phyloP scores from a whole-genome alignment of 2,329 filamentous ascomycete genomes.

The Fusarium sp. region DNA sequence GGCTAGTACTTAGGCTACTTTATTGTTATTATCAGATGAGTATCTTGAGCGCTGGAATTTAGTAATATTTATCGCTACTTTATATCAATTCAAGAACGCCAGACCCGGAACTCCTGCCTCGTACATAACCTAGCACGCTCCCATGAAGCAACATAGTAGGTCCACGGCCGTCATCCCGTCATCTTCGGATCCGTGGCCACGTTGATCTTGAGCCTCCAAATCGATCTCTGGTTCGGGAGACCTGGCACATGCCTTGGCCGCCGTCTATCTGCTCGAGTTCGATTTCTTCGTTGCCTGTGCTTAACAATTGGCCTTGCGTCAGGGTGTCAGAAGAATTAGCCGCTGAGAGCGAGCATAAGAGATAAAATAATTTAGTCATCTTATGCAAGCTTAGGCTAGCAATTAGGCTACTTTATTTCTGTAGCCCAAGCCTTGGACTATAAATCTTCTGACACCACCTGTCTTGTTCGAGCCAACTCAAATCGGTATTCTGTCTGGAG shows the following conservation, averaged over 20 bases:
- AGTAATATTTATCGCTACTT: slow-evolving; percentile 1
- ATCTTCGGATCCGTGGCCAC: background rate
- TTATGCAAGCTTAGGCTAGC: background rate
- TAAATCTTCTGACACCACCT: no score
- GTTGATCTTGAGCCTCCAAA: background rate
- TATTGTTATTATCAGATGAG: background rate
- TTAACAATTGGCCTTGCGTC: background rate
- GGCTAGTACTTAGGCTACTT: background rate
- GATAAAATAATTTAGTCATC: background rate
- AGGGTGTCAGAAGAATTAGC: no score
- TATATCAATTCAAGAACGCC: background rate
- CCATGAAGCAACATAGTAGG: background rate
- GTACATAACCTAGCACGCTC: background rate
- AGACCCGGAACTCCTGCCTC: background rate
- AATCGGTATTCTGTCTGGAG: no score
- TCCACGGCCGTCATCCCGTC: background rate
- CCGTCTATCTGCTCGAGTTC: slow-evolving; percentile 1
- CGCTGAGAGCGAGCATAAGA: background rate
- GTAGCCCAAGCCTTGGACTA: no score
- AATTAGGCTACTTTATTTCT: background rate
- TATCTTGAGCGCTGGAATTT: slow-evolving; percentile 1
- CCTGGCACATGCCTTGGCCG: background rate
- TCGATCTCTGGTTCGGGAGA: background rate
- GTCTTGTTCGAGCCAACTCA: no score
- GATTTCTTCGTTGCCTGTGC: background rate